phyloP scores from a whole-genome alignment of 305 asterid species.

The Rubia balearica region DNA sequence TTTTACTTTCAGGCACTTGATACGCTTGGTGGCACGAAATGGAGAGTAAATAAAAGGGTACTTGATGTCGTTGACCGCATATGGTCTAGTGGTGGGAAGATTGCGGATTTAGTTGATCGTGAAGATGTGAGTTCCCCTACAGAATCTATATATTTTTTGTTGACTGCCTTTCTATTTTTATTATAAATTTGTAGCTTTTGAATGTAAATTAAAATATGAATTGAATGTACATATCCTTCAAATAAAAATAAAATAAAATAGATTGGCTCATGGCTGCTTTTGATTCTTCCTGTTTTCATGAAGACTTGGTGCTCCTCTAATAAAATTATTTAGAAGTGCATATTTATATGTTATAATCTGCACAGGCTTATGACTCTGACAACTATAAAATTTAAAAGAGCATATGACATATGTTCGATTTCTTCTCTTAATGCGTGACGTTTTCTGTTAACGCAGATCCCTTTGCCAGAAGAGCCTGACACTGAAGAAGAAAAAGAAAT shows the following conservation, averaged over 20 bases:
- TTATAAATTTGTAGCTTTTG: neutral
- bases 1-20: conserved; percentile 56
- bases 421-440: neutral
- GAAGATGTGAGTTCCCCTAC: conserved; percentile 61
- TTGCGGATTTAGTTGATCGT: conserved; percentile 86
- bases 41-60: conserved; percentile 88
- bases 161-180: neutral
- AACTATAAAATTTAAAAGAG: too few species aligned
- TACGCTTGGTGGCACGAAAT: conserved; percentile 88
- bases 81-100: conserved; percentile 86
- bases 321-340: neutral
- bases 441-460: conserved; percentile 40
- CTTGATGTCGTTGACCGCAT: conserved; percentile 73
- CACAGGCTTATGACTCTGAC: neutral
- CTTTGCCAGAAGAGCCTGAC: conserved; percentile 78
- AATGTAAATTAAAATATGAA: neutral
- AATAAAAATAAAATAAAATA: neutral
- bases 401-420: neutral
- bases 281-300: neutral
- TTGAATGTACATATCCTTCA: neutral
- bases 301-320: neutral
- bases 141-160: conserved; percentile 9
- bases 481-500: conserved; percentile 67
- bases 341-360: neutral
- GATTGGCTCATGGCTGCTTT: neutral